These are phyloP conservation scores for Tolypocladium cylindrosporum DNA, from an alignment of 2,329 filamentous ascomycete species.

Conservation along the genomic window DNA sequence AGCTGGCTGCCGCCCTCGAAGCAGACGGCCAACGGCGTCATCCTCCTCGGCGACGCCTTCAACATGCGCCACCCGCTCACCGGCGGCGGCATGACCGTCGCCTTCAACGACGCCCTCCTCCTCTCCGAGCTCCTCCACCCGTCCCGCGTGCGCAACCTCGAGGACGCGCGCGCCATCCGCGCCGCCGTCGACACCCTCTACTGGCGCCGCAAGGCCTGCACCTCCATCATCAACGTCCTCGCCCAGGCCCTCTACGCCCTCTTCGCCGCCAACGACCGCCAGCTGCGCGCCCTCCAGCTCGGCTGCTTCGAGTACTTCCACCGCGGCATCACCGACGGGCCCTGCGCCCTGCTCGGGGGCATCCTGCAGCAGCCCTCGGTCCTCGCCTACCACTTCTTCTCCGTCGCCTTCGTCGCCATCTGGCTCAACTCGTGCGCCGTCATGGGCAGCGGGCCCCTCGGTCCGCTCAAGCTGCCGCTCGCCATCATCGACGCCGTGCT, in stretches of 20 bases:
- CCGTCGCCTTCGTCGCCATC: constrained; percentile 79
- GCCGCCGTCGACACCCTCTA: constrained; percentile 68
- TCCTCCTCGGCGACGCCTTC: constrained; percentile 86
- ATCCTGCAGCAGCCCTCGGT: constrained; percentile 68
- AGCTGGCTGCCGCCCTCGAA: constrained; percentile 73
- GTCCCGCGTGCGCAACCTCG: constrained; percentile 55
- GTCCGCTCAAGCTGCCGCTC: constrained; percentile 43
- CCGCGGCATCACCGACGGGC: constrained; percentile 63
- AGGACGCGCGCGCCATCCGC: constrained; percentile 55
- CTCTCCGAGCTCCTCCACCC: constrained; percentile 67
- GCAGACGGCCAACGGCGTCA: constrained; percentile 50
- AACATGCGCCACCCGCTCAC: constrained; percentile 99
- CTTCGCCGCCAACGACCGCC: constrained; percentile 73
- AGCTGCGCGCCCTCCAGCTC: constrained; percentile 70
- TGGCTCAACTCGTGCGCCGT: constrained; percentile 46
- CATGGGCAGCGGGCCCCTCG: constrained; percentile 18
- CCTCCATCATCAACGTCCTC: constrained; percentile 93
- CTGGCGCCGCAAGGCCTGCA: constrained; percentile 74
- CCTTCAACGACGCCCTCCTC: constrained; percentile 81
- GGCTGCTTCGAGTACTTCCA: constrained; percentile 94
- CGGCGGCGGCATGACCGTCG: constrained; percentile 96
- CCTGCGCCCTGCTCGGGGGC: constrained; percentile 71
- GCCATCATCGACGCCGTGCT: constrained; percentile 54
- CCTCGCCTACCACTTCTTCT: constrained; percentile 89
- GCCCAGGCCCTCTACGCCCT: constrained; percentile 86